Evolutionary conservation across 2,329 filamentous ascomycete genomes (phyloP).

Genomic region (Ascochyta fabae): DNA sequence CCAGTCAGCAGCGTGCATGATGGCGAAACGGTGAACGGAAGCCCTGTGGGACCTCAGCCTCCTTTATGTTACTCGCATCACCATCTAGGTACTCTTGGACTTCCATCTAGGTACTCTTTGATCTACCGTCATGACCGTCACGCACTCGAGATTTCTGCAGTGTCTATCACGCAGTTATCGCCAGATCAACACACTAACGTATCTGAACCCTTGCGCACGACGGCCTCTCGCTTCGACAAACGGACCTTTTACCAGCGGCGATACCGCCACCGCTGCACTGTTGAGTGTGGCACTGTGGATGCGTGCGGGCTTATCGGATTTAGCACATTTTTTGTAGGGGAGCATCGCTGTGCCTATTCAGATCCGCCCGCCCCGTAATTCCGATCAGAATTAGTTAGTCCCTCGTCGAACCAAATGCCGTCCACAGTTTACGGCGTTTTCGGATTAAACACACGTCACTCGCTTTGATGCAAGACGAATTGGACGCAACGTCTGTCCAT

Average conservation of each 20-base stretch:
- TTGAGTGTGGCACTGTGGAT: too few relatives aligned
- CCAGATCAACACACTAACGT: background rate
- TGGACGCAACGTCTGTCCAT: too few relatives aligned
- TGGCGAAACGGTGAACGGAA: background rate
- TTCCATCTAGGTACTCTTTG: background rate
- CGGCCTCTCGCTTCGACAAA: background rate
- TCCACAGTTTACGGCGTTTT: background rate
- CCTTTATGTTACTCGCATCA: constrained; percentile 4
- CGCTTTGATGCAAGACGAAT: too few relatives aligned
- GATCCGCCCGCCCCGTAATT: too few relatives aligned
- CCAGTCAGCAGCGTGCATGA: constrained; percentile 9
- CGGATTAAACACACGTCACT: constrained; percentile 3
- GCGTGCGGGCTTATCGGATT: background rate
- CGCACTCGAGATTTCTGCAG: background rate
- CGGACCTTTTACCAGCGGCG: background rate
- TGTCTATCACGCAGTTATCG: constrained; percentile 2
- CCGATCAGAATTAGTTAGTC: too few relatives aligned
- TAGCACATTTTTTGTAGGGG: background rate
- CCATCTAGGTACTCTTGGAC: constrained; percentile 13
- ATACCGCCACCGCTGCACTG: background rate
- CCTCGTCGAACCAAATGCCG: background rate
- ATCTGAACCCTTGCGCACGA: background rate
- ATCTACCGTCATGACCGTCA: background rate
- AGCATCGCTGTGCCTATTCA: too few relatives aligned
- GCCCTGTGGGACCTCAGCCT: background rate